A percentile compares a stretch with the other conserved stretches of the same genome.
These are phyloP conservation scores for Crassisporium funariophilum DNA, from an alignment of 768 basidiomycete genomes.

Conservation along the genomic window DNA sequence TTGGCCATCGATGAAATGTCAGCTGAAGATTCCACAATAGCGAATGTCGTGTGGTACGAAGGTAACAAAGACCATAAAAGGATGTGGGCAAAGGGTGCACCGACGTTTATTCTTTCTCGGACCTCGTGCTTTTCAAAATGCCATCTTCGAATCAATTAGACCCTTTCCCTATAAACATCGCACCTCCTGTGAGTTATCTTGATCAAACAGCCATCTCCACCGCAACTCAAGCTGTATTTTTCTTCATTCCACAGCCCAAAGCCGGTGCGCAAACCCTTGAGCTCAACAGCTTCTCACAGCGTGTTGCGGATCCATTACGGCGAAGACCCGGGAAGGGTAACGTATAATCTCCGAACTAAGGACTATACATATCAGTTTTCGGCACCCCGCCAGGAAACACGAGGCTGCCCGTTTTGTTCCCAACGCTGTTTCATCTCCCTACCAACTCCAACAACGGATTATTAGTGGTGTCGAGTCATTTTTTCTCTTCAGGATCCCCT, in stretches of 20 bases:
- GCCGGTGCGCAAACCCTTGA: constrained; percentile 14
- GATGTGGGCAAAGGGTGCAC: constrained; percentile 39
- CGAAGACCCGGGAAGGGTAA: constrained; percentile 31
- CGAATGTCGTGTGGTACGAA: constrained; percentile 16
- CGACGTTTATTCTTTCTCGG: constrained; percentile 25
- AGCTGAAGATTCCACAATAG: constrained; percentile 6
- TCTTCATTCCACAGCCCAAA: constrained; percentile 3
- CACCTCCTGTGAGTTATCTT: not conserved
- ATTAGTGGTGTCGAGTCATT: constrained; percentile 34
- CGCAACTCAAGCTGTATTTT: not conserved
- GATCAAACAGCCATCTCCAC: constrained; percentile 1
- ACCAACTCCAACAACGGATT: constrained; percentile 30
- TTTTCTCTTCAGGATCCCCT: constrained; percentile 23
- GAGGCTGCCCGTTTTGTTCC: constrained; percentile 42
- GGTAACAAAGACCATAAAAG: constrained; percentile 19
- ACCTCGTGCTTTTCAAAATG: constrained; percentile 27
- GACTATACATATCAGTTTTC: constrained; percentile 32
- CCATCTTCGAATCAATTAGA: not conserved
- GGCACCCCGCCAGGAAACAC: constrained; percentile 38
- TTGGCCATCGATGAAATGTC: constrained; percentile 15
- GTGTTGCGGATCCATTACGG: constrained; percentile 30
- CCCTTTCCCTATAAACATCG: constrained; percentile 9
- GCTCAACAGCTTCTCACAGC: constrained; percentile 12
- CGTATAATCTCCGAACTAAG: constrained; percentile 24
- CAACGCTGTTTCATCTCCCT: constrained; percentile 33